Conservation (phyloP, 2,329 filamentous ascomycete genomes). For the Penicillium sp. region DNA sequence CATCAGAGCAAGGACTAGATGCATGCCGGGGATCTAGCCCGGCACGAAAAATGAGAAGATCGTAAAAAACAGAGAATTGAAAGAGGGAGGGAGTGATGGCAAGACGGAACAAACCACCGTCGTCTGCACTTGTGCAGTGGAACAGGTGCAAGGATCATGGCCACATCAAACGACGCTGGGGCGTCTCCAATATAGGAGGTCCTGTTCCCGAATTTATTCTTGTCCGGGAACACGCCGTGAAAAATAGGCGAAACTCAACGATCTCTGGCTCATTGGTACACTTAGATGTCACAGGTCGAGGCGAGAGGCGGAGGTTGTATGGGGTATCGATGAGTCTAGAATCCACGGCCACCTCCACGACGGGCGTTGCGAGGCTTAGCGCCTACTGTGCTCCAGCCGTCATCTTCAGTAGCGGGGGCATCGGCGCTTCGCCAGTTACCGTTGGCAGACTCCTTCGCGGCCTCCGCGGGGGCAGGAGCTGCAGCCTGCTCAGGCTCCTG, state of each 20-base stretch:
- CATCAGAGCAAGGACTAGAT: constrained; percentile 40
- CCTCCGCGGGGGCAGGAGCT: constrained; percentile 52
- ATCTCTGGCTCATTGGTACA: constrained; percentile 7
- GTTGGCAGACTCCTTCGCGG: constrained; percentile 58
- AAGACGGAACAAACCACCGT: constrained; percentile 25
- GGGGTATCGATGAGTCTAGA: constrained; percentile 45
- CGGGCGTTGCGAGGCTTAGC: constrained; percentile 50
- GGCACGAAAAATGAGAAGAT: constrained; percentile 30
- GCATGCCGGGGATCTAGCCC: constrained; percentile 35
- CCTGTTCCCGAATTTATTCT: not conserved
- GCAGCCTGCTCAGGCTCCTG: constrained; percentile 56
- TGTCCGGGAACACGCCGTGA: not conserved
- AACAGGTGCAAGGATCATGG: constrained; percentile 11
- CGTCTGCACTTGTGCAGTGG: constrained; percentile 11
- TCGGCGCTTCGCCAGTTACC: constrained; percentile 47
- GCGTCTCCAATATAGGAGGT: not conserved
- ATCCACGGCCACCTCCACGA: constrained; percentile 45
- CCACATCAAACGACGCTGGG: constrained; percentile 25
- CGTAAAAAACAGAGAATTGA: constrained; percentile 31
- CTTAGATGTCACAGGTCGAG: constrained; percentile 16
- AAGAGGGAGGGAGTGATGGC: constrained; percentile 21
- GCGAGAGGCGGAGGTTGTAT: constrained; percentile 22
- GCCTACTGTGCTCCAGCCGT: constrained; percentile 55
- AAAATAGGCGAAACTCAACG: not conserved
- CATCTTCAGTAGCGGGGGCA: constrained; percentile 42